Conservation (phyloP, 139 green algal genomes). For the Yamagishiella unicocca region DNA sequence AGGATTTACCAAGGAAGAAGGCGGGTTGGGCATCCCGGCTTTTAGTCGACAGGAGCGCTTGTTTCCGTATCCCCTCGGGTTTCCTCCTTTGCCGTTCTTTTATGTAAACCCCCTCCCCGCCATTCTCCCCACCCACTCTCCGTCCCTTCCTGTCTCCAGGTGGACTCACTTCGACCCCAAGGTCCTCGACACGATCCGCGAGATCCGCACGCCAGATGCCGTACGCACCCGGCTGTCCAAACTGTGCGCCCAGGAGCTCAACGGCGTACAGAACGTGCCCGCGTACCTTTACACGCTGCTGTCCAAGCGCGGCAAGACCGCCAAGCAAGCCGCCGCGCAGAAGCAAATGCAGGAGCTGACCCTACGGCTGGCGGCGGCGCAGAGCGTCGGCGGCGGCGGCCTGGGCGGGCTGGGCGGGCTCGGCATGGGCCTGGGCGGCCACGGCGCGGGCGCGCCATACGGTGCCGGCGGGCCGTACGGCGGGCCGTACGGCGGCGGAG, state of each 20-base stretch:
- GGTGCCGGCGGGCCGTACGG: background rate
- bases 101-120: no score
- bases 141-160: no score
- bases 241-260: slow-evolving; percentile 42
- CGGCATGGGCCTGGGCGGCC: background rate
- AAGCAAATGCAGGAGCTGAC: slow-evolving; percentile 54
- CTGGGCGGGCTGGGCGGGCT: background rate
- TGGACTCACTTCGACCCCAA: slow-evolving; percentile 66
- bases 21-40: no score
- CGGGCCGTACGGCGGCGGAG: background rate
- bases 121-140: no score
- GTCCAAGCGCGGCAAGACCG: slow-evolving; percentile 61
- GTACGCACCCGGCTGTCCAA: slow-evolving; percentile 37
- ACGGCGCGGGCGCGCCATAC: background rate
- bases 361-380: background rate
- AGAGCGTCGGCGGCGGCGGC: background rate
- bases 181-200: slow-evolving; percentile 60
- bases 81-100: no score
- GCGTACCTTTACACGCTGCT: slow-evolving; percentile 67
- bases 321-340: slow-evolving; percentile 57
- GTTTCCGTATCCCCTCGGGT: no score
- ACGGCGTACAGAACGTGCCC: slow-evolving; percentile 50
- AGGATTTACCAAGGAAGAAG: no score
- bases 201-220: slow-evolving; percentile 47
- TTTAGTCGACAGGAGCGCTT: no score